Evolutionary conservation across 768 basidiomycete species (phyloP), one percentile per base, ranked within the genome.

Genomic region (Cystofilobasidium bisporidii): DNA sequence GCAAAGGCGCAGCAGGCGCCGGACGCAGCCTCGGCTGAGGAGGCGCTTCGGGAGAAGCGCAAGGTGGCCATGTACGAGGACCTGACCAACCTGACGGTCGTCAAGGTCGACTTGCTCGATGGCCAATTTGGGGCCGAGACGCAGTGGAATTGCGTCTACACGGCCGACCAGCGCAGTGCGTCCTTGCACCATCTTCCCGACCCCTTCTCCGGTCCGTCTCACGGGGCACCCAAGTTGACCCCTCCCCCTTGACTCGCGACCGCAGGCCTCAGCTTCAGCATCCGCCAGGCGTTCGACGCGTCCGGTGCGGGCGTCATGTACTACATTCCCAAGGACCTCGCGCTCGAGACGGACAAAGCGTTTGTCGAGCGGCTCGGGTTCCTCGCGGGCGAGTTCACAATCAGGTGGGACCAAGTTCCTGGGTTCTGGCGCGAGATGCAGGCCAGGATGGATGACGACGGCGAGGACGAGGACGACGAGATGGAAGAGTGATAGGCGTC

Each of bases 61-160:
- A 57, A 56, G 26, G 53, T 55, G 0, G 63, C 28, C 3, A 22
- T 64, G 38, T 64, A 64, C 55, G 63, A 64, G 63, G 63, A 64
- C 26, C 63, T 64, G 36, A 56, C 55, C 22, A 43, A 64, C 36
- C 63, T 64, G 22, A 20, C 32, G 26, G 63, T 64, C n/a, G 53
- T 64, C 50, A 41, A 40, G 24, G 40, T 64, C 40, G 38, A 57
- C 26, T 32, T 56, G 24, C 36, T 55, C 15, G 3, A 24, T 9
- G 28, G 28, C 17, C 38, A 57, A 10, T 48, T 24, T n/a, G 62
- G 30, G 20, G 32, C 24, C 22, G 63, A 64, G 40, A 53, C 63
- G 5, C 50, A 64, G 24, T 64, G 41, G 36, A 56, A 64, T 55
- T 64, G 63, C 53, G n/a, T 64, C 38, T 64, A 64, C 55, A 64